Conservation (phyloP, 2,329 filamentous ascomycete genomes). For the Xylariaceae sp. region DNA sequence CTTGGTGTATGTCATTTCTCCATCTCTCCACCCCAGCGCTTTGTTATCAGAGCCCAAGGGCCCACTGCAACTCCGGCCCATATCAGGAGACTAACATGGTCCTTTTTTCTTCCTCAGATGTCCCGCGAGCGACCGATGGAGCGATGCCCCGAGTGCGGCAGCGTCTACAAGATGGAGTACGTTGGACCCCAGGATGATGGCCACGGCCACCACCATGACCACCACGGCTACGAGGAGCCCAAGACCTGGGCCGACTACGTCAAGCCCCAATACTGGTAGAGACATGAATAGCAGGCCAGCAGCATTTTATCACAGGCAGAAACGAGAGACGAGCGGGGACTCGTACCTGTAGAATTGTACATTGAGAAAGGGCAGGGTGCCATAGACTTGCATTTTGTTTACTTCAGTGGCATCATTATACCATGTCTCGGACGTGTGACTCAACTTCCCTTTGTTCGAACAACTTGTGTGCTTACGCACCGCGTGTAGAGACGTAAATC, state of each 20-base stretch:
- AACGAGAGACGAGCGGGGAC: background rate
- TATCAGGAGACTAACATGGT: slow-evolving; percentile 13
- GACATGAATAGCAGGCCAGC: background rate
- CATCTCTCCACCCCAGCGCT: background rate
- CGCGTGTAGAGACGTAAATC: no score
- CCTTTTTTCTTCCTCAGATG: slow-evolving; percentile 49
- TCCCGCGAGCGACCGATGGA: slow-evolving; percentile 86
- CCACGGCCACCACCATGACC: slow-evolving; percentile 53
- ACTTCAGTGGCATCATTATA: no score
- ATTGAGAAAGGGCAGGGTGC: no score
- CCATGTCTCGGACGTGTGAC: no score
- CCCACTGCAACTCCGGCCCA: background rate
- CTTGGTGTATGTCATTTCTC: slow-evolving; percentile 63
- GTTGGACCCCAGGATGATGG: slow-evolving; percentile 75
- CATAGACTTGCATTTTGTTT: no score
- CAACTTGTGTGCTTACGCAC: no score
- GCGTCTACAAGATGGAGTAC: slow-evolving; percentile 97
- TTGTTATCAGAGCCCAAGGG: no score
- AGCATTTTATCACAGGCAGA: background rate
- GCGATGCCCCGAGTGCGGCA: slow-evolving; percentile 95
- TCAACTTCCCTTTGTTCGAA: no score
- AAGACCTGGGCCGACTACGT: slow-evolving; percentile 97
- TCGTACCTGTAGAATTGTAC: no score
- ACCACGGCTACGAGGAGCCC: slow-evolving; percentile 71
- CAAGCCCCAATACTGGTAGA: slow-evolving; percentile 89